Evolutionary conservation across 2,329 filamentous ascomycete species (phyloP).

Genomic region (Aureobasidium lini): DNA sequence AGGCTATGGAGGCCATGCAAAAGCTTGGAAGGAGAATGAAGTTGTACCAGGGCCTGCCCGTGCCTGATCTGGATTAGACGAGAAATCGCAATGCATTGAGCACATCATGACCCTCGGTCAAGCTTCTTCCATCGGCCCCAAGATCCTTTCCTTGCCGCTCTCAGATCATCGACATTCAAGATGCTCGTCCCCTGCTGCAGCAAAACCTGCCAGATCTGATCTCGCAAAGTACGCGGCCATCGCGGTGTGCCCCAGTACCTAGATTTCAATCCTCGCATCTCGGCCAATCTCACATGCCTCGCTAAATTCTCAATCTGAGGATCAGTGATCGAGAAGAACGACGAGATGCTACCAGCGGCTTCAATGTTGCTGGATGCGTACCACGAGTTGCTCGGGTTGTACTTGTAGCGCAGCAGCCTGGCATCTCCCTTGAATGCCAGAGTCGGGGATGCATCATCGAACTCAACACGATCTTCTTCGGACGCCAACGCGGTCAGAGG

Average conservation of each 20-base stretch:
- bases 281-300: background rate
- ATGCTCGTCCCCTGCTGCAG: background rate
- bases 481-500: background rate
- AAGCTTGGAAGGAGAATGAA: conserved; percentile 61
- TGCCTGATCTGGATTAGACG: conserved; percentile 57
- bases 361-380: conserved; percentile 26
- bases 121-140: background rate
- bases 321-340: background rate
- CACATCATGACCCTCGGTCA: background rate
- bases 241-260: conserved; percentile 3
- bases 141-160: background rate
- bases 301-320: background rate
- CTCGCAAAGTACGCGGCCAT: background rate
- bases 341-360: conserved; percentile 33
- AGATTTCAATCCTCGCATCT: background rate
- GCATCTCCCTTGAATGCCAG: background rate
- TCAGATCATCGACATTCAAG: background rate
- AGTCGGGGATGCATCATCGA: background rate
- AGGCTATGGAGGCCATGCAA: conserved; percentile 60
- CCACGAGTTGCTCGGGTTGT: conserved; percentile 10
- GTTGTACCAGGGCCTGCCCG: conserved; percentile 67
- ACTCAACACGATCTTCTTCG: background rate
- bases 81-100: too few species aligned
- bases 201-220: background rate
- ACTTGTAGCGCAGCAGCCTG: background rate